Evolutionary conservation across 139 green algal genomes (phyloP).

Genomic region (Micractinium sp.): DNA sequence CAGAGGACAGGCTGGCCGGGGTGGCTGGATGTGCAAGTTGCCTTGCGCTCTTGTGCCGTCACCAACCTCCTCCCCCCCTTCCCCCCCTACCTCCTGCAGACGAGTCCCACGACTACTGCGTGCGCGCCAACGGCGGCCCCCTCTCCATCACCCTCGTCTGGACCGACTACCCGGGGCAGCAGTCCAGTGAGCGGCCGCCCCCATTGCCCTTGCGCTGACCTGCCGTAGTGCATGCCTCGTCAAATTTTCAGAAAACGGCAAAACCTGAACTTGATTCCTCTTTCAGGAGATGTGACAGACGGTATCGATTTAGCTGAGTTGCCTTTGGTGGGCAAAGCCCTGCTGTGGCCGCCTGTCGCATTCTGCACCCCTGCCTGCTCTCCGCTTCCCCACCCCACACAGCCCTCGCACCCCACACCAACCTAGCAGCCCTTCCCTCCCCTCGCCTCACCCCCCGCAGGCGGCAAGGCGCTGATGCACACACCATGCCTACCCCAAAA

Average conservation of each 20-base stretch:
- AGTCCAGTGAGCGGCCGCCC: background rate
- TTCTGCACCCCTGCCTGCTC: background rate
- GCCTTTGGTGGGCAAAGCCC: background rate
- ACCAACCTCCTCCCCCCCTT: too few relatives aligned
- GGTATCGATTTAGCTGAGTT: too few relatives aligned
- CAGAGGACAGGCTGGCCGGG: too few relatives aligned
- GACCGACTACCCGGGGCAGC: conserved; percentile 42
- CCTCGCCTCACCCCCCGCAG: too few relatives aligned
- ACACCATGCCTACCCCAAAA: background rate
- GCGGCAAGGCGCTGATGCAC: conserved; percentile 74
- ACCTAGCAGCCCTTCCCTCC: background rate
- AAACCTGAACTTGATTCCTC: too few relatives aligned
- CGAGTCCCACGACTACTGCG: conserved; percentile 68
- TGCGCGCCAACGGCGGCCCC: conserved; percentile 62
- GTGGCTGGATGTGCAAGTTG: too few relatives aligned
- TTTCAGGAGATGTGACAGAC: too few relatives aligned
- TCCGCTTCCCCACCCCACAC: background rate
- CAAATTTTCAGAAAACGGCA: too few relatives aligned
- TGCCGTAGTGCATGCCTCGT: too few relatives aligned
- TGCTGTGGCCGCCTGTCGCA: background rate
- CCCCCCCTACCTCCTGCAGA: background rate
- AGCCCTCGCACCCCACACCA: background rate
- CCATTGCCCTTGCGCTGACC: background rate
- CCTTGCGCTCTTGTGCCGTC: too few relatives aligned
- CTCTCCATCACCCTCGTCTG: conserved; percentile 78